Evolutionary conservation across 305 asterid species (phyloP), one percentile per base, ranked within the genome.

Genomic region (Fraxinus angustifolia): DNA sequence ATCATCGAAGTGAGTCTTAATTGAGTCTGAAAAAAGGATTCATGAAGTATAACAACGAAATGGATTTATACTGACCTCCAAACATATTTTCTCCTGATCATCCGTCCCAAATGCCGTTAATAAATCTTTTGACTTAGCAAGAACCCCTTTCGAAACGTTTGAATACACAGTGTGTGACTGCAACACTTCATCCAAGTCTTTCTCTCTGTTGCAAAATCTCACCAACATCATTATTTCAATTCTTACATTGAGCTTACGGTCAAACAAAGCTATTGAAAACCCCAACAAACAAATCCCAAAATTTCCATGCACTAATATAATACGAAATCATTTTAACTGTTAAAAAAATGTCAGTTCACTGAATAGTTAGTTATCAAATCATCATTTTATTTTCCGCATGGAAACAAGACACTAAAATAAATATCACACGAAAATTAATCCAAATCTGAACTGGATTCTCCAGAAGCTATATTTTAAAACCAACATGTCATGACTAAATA

Each of bases 131-230:
- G 90, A 81, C 80, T 88, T 87, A 4, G 90, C 88, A 68, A 87
- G 26, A n/a, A 53, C 65, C 11, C 65, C 98, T 83, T 94, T 94
- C 0, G 98, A 94, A 62, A 94, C 97, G 86, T 94, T 94, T 28
- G 91, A 76, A 84, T 94, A 93, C 21, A 93, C 94, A 1, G 90
- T 93, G 4, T 93, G 97, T 3, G 98, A 94, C 87, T 94, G 98
- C 91, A 93, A 84, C 81, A 94, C 97, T 87, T 94, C 98, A 86
- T 94, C 98, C 91, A 94, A 84, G 82, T 94, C 97, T 84, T 92
- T 93, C 87, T 94, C 98, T 81, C 26, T 53, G 23, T 53, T 53
- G 8, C 65, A 53, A 53, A 53, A 53, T 53, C 26, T 53, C 62
- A 53, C 58, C 19, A 50, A 50, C 60, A 50, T 50, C 21, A 50